Evolutionary conservation across 2,329 filamentous ascomycete species (phyloP).

Genomic region (Ceratocystis alfenasii): DNA sequence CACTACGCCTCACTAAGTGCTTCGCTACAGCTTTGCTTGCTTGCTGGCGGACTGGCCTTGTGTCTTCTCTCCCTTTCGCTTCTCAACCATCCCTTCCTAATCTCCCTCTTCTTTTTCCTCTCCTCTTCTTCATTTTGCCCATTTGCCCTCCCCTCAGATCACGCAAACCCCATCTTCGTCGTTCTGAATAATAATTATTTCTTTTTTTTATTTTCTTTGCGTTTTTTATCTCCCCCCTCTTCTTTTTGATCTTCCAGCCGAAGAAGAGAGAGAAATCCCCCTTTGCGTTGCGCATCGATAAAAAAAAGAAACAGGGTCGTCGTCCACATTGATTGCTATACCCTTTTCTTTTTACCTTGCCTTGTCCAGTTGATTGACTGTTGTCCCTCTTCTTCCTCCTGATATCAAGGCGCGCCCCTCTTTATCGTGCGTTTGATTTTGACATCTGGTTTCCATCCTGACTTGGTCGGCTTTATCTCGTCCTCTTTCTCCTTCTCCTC

Average conservation of each 20-base stretch:
- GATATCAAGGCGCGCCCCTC: slow-evolving; percentile 21
- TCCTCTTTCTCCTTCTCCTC: slow-evolving; percentile 4
- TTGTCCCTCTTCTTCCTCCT: slow-evolving; percentile 6
- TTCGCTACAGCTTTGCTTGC: background rate
- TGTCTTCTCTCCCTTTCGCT: background rate
- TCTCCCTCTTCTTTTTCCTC: slow-evolving; percentile 13
- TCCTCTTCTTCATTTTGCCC: slow-evolving; percentile 13
- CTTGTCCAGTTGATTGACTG: background rate
- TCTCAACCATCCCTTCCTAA: background rate
- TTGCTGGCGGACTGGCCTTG: background rate
- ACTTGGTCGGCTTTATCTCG: slow-evolving; percentile 13
- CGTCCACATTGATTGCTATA: background rate
- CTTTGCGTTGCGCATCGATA: slow-evolving; percentile 10
- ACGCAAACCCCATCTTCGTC: slow-evolving; percentile 11
- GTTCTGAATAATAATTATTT: slow-evolving; percentile 15
- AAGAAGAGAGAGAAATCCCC: background rate
- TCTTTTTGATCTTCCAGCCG: background rate
- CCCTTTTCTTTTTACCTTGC: slow-evolving; percentile 2
- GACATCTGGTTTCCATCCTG: slow-evolving; percentile 8
- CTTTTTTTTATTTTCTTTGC: slow-evolving; percentile 11
- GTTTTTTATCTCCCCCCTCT: background rate
- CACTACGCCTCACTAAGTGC: too few relatives aligned
- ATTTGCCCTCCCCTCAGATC: slow-evolving; percentile 12
- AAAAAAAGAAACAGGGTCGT: background rate
- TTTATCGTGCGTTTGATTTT: slow-evolving; percentile 16